Base-by-base conservation (phyloP, 495 filamentous ascomycete genomes). In the Hyaloscypha finlandica region DNA sequence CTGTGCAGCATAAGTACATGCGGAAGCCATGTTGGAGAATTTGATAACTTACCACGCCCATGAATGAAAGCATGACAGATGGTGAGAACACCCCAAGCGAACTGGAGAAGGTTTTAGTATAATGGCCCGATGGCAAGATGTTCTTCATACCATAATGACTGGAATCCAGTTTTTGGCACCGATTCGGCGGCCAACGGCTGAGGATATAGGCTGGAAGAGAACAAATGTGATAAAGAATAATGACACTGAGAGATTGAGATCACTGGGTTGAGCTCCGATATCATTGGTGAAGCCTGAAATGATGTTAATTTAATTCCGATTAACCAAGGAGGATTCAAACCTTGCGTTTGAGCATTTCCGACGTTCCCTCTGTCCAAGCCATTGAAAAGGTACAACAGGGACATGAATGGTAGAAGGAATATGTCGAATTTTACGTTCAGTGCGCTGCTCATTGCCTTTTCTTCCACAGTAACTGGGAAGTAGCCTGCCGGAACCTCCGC, bases 161-260 rank as follows among this genome's bases (percentile, higher is more conserved):
- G 85, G 83, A 22, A 88, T 81, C 83, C 84, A 88, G 4, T 74
- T 66, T 25, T 76, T 77, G 58, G 80, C 81, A 33, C 86, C 86
- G 63, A 83, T 74, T 56, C 76, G 75, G 55, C 81, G 71, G 0
- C 86, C 86, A n/a, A 84, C 71, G 3, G 84, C 85, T 9, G 84
- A 81, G 8, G 83, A 84, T 0, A 83, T 72, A 0, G 86, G 84
- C 66, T 88, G 86, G 2, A 88, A 75, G 3, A 79, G 51, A 8
- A 89, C 85, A 66, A 88, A 88, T 45, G 79, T 81, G 64, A 81
- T 74, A 59, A 84, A 88, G 74, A 88, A 88, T 25, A 80, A 74
- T 16, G 83, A 80, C 25, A 87, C 78, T 0, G 86, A 81, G 8
- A 77, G 74, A 67, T 88, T 88, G 25, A 89, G 70, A 70, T 87